Evolutionary conservation across 441 rosid species (phyloP), one percentile per base, ranked within the genome.

Genomic region (Adansonia gregorii): DNA sequence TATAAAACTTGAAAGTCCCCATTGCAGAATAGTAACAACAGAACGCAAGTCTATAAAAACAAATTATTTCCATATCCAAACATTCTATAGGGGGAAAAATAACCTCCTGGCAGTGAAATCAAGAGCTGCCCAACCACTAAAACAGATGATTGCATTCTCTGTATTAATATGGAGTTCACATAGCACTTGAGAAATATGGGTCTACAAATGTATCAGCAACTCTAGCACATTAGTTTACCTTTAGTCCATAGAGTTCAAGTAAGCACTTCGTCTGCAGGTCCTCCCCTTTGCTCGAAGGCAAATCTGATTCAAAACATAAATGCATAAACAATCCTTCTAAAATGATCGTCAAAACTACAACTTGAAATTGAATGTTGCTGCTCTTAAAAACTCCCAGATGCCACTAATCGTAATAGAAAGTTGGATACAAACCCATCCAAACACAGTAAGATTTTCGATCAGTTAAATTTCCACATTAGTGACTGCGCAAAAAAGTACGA

Each of bases 201-300:
- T 35, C 41, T 19, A 20, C 6, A 17, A 20, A 24, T 51, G 61
- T 15, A 43, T 61, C 69, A 60, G 58, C 65, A 65, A 55, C 9
- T 80, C 67, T 41, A 61, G 65, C 20, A 24, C 63, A 73, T 76
- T 46, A 43, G 51, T 76, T 87, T 84, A 97, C 99, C 97, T 94
- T 93, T 59, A 97, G 82, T 81, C 98, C 98, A 79, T 94, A 93
- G 80, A 97, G 93, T 87, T 94, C 98, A 74, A 94, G 93, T 75
- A 97, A 86, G 82, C 99, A 94, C 86, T 92, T 94, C 31, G 89
- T 82, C 90, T 94, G 98, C 86, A 97, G 84, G 74, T 97, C 98
- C 77, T 94, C 97, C 65, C 99, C 98, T 89, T 93, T 87, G 77
- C 81, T 91, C 68, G 97, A 90, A 79, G 99, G 98, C 87, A 97